Base-by-base conservation (phyloP, 2,329 filamentous ascomycete genomes). In the Hymenoscyphus scutula region DNA sequence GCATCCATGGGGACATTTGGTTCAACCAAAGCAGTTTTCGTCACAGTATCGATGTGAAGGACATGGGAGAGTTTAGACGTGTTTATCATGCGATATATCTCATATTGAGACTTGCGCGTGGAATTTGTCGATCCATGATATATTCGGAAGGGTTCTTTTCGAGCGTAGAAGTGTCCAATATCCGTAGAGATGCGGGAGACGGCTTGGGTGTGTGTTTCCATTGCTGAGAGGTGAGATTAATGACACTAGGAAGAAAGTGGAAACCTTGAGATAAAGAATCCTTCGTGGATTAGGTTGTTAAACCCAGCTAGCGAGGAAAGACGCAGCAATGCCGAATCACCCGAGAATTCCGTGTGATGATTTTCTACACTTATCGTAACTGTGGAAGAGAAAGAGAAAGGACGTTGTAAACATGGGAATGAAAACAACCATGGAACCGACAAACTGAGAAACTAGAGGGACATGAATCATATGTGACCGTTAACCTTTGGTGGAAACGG, bases 1-100 rank as follows among this genome's bases (percentile, higher is more conserved):
- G 75, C 75, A 64, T 89, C 86, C 86, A 90, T 90, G 0, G 85
- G 78, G 3, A 90, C 86, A 67, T 89, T 90, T 0, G 87, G 86
- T 69, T 90, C 87, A 0, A 89, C 87, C 0, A 85, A 69, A 23
- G 76, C 77, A 2, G 76, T 80, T 65, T 76, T 78, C 10, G 68
- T 73, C n/a, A 71, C 62, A 3, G 70, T 70, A 63, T 81, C 74
- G 56, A 83, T 74, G n/a, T 69, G 66, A 8, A 83, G 68, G 4
- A 83, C 76, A 69, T 80, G 72, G 45, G 76, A 76, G n/a, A 83
- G 75, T 6, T 70, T 69, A 64, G 76, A 79, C n/a, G 79, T 81
- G 65, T 83, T 79, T 45, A 83, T 73, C 60, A 70, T 67, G 25
- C 63, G 61, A 27, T 65, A 59, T 25, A 63, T 60, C 25, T 68